Percentiles rank a stretch among this genome's conserved stretches.
phyloP scores from a whole-genome alignment of 441 rosid genomes.

The Macaranga tanarius region DNA sequence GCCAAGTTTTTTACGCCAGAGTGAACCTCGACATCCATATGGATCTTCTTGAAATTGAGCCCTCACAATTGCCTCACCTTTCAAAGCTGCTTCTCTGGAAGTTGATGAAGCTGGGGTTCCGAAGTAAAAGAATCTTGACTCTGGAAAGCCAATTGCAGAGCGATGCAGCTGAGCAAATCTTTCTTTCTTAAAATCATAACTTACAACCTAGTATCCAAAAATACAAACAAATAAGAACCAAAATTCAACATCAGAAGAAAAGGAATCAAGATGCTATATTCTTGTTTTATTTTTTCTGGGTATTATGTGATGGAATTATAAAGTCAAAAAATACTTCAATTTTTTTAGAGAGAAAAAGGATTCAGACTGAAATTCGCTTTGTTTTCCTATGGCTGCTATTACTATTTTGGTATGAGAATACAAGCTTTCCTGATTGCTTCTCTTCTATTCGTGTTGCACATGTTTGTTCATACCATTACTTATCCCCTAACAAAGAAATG shows the following conservation, averaged over 20 bases:
- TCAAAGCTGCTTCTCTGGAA: conserved; percentile 67
- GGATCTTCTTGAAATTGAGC: conserved; percentile 84
- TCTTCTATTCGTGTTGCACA: not conserved
- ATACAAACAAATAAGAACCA: not conserved
- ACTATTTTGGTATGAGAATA: not conserved
- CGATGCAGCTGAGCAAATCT: conserved; percentile 84
- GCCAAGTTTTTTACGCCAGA: conserved; percentile 73
- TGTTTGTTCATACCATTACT: not conserved
- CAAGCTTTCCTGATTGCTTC: not conserved
- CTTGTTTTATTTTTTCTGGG: not conserved
- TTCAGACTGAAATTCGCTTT: not conserved
- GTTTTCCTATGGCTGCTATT: not conserved
- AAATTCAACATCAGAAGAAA: not conserved
- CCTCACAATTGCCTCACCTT: conserved; percentile 80
- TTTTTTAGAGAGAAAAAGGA: not conserved
- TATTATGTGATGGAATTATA: not conserved
- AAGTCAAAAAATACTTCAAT: not conserved
- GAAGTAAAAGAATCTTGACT: conserved; percentile 63
- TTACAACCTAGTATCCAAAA: conserved; percentile 57
- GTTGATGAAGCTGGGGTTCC: conserved; percentile 69
- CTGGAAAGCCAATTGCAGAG: conserved; percentile 78
- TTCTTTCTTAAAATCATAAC: conserved; percentile 88
- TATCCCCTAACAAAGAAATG: not conserved
- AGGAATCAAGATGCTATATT: not conserved
- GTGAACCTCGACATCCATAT: conserved; percentile 75